These are phyloP conservation scores for Amphicarpaea edgeworthii DNA, from an alignment of 306 rosid species.

Conservation along the genomic window DNA sequence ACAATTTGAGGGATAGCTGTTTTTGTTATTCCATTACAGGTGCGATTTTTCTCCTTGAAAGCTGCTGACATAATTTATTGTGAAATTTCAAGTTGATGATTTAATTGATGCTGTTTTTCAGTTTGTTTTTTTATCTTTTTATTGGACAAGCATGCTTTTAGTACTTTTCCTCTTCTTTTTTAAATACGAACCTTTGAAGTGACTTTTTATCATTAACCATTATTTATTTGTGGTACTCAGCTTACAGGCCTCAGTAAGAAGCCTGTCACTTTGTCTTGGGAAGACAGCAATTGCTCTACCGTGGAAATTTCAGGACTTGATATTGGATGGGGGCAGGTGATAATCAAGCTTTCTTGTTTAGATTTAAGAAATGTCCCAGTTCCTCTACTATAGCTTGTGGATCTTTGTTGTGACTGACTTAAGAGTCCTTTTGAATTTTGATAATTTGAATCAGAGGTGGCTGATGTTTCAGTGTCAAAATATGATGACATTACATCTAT, in stretches of 20 bases:
- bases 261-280: constrained; percentile 75
- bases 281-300: constrained; percentile 59
- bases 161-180: background rate
- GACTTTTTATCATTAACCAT: constrained; percentile 44
- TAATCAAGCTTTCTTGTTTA: constrained; percentile 32
- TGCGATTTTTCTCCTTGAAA: constrained; percentile 30
- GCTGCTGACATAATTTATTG: constrained; percentile 14
- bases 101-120: constrained; percentile 23
- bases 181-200: background rate
- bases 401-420: constrained; percentile 1
- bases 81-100: constrained; percentile 18
- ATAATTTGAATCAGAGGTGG: background rate
- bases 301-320: constrained; percentile 96
- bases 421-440: background rate
- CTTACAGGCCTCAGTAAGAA: constrained; percentile 74
- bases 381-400: constrained; percentile 36
- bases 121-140: constrained; percentile 29
- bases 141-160: constrained; percentile 20
- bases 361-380: constrained; percentile 26
- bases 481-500: constrained; percentile 15
- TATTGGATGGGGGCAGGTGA: constrained; percentile 99
- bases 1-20: constrained; percentile 7
- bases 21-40: constrained; percentile 10
- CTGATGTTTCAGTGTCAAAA: background rate
- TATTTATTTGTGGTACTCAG: constrained; percentile 56